Percentiles rank a stretch among this genome's conserved stretches.
Evolutionary conservation across 768 basidiomycete species (phyloP).

Genomic region (Suillus luteus): DNA sequence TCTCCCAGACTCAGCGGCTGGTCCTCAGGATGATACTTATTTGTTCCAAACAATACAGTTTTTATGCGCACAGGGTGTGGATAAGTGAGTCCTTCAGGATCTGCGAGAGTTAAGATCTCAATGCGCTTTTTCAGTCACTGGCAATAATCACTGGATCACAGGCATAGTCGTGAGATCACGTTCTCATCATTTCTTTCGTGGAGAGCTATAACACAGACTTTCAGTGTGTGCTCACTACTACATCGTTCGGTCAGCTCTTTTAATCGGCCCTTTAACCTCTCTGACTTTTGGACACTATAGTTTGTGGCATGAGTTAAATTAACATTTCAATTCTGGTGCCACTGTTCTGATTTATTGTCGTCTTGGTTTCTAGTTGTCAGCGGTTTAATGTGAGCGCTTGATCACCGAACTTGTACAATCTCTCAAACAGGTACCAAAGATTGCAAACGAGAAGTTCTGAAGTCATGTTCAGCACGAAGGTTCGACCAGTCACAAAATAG

Average conservation of each 20-base stretch:
- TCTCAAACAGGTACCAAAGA: constrained; percentile 8
- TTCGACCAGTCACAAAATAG: background rate
- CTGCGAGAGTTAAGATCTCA: background rate
- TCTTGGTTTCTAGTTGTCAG: constrained; percentile 5
- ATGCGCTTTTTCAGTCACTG: constrained; percentile 19
- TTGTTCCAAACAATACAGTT: constrained; percentile 16
- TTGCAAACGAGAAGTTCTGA: constrained; percentile 13
- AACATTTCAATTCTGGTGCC: background rate
- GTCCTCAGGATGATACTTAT: background rate
- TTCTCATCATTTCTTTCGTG: background rate
- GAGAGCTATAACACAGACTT: constrained; percentile 7
- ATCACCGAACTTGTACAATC: background rate
- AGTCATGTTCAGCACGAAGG: constrained; percentile 13
- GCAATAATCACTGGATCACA: constrained; percentile 18
- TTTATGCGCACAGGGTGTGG: constrained; percentile 31
- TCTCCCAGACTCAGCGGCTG: too few relatives aligned
- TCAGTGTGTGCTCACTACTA: constrained; percentile 6
- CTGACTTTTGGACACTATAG: constrained; percentile 7
- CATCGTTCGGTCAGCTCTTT: constrained; percentile 18
- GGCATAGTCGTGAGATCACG: background rate
- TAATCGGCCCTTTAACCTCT: background rate
- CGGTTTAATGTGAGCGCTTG: background rate
- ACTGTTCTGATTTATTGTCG: background rate
- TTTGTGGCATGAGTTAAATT: constrained; percentile 19
- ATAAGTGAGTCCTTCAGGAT: constrained; percentile 21